These are phyloP conservation scores for Pseudogymnoascus sp. DNA, from an alignment of 2,329 filamentous ascomycete genomes.

Conservation along the genomic window DNA sequence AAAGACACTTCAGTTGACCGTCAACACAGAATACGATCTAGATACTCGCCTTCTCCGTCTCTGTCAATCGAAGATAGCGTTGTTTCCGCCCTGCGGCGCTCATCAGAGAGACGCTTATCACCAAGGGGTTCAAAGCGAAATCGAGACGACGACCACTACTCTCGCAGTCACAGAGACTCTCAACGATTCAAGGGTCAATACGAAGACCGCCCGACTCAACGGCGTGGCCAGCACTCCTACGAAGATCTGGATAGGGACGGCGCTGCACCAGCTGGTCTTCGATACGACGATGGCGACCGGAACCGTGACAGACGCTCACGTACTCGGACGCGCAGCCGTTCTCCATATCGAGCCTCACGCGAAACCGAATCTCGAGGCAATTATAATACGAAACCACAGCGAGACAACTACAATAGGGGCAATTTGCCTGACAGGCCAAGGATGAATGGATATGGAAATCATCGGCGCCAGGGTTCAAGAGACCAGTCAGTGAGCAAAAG, in stretches of 20 bases:
- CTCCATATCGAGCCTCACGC: conserved; percentile 35
- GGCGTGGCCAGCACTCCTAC: conserved; percentile 42
- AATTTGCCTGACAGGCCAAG: conserved; percentile 15
- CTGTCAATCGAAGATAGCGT: conserved; percentile 33
- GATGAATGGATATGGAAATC: conserved; percentile 30
- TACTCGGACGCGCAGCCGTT: conserved; percentile 43
- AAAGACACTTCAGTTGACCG: conserved; percentile 85
- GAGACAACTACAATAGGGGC: background rate
- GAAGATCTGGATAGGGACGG: conserved; percentile 45
- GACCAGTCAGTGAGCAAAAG: conserved; percentile 57
- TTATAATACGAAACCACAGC: conserved; percentile 15
- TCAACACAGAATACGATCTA: conserved; percentile 65
- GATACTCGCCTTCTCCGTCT: conserved; percentile 27
- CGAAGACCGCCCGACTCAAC: conserved; percentile 43
- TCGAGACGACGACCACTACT: conserved; percentile 51
- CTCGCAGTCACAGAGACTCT: conserved; percentile 41
- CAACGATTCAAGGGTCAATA: conserved; percentile 54
- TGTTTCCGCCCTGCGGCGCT: conserved; percentile 35
- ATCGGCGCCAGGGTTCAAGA: conserved; percentile 40
- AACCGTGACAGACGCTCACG: conserved; percentile 45
- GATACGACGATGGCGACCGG: conserved; percentile 43
- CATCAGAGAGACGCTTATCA: conserved; percentile 44
- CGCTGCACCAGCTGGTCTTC: conserved; percentile 25
- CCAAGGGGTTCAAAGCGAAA: conserved; percentile 60
- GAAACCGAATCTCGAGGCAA: conserved; percentile 18